Conservation (phyloP, 208 protist genomes). For the Tetramitus jugosus region DNA sequence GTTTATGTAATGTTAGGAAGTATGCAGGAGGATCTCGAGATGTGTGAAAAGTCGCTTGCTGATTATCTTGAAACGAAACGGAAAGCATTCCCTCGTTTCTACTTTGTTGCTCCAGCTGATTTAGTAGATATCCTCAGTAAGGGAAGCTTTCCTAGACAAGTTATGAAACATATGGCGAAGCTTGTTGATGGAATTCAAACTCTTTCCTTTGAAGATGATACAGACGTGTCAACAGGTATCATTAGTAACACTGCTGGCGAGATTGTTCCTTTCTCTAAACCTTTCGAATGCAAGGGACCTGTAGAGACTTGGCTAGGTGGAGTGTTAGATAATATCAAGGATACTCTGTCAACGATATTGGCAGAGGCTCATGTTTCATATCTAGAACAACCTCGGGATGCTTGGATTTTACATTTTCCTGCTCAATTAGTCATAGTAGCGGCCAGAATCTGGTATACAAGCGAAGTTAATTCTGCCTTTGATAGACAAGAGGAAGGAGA, state of each 20-base stretch:
- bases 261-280: constrained; percentile 76
- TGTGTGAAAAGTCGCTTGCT: constrained; percentile 90
- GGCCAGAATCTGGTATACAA: constrained; percentile 91
- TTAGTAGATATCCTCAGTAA: constrained; percentile 96
- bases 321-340: constrained; percentile 70
- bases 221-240: constrained; percentile 57
- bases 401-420: constrained; percentile 92
- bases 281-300: constrained; percentile 76
- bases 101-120: constrained; percentile 85
- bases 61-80: constrained; percentile 97
- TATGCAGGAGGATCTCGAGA: constrained; percentile 55
- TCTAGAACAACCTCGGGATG: constrained; percentile 86
- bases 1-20: constrained; percentile 47
- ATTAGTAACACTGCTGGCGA: constrained; percentile 83
- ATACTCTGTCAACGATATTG: constrained; percentile 69
- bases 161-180: constrained; percentile 92
- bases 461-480: constrained; percentile 92
- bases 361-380: constrained; percentile 77
- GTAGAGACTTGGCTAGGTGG: constrained; percentile 94
- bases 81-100: constrained; percentile 94
- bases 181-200: constrained; percentile 82
- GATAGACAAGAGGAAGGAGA: constrained; percentile 94
- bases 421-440: constrained; percentile 88
- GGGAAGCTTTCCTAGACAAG: constrained; percentile 75
- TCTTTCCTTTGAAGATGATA: constrained; percentile 63